Conservation (phyloP, 805 yeast genomes). For the Teunomyces barrocoloradensis region DNA sequence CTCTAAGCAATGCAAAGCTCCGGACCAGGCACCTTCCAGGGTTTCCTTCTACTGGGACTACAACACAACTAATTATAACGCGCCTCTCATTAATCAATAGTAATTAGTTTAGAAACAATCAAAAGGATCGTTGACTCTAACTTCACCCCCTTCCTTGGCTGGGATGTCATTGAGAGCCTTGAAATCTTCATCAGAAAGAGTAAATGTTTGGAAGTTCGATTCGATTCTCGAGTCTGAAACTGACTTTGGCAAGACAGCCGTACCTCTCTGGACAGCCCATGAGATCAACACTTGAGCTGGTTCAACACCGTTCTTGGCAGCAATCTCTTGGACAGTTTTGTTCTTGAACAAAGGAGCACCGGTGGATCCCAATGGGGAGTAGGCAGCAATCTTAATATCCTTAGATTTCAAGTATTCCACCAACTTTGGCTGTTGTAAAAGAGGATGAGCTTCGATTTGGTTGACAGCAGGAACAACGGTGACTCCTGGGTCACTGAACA, state of each 20-base stretch:
- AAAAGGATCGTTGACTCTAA: background rate
- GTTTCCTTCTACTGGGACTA: constrained; percentile 46
- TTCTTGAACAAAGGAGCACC: constrained; percentile 37
- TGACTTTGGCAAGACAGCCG: constrained; percentile 40
- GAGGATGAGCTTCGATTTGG: constrained; percentile 38
- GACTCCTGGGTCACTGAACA: constrained; percentile 21
- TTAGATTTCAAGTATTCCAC: constrained; percentile 10
- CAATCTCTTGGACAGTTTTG: constrained; percentile 24
- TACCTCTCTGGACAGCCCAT: constrained; percentile 40
- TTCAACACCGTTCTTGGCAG: constrained; percentile 28
- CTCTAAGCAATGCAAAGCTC: constrained; percentile 25
- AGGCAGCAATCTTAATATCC: constrained; percentile 23
- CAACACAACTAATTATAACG: constrained; percentile 18
- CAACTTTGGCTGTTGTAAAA: constrained; percentile 26
- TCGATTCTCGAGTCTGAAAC: constrained; percentile 28
- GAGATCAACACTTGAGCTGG: constrained; percentile 37
- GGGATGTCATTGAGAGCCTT: constrained; percentile 11
- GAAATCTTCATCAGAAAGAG: constrained; percentile 36
- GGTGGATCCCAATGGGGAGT: constrained; percentile 35
- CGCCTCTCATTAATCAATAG: constrained; percentile 11
- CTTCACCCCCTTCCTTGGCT: constrained; percentile 2
- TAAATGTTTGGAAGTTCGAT: constrained; percentile 33
- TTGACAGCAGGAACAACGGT: constrained; percentile 28
- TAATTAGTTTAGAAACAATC: background rate
- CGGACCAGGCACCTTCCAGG: constrained; percentile 17